Evolutionary conservation across 805 yeast genomes (phyloP), one percentile per base, ranked within the genome.

Genomic region (Clavispora carvajalis): DNA sequence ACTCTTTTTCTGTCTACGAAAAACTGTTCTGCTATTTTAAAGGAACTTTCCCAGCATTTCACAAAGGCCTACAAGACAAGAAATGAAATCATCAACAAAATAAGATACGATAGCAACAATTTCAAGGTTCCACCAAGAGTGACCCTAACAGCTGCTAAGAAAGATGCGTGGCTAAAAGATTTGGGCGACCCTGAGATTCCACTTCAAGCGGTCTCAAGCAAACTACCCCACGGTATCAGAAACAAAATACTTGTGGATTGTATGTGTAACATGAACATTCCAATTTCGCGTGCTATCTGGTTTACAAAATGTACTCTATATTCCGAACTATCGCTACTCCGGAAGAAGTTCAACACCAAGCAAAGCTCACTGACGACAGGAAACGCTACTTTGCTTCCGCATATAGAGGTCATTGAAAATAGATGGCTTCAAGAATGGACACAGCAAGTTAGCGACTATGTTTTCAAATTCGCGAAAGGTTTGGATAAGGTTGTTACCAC

Each of bases 371-470:
- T 30, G 15, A n/a, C 17, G 11, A 12, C 22, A 7, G 13, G 44
- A 35, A 50, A 33, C 25, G 25, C 7, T 33, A 33, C 16, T 18
- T 39, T 8, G 33, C 19, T 40, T 28, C 43, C 40, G 3, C 33
- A 44, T n/a, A 43, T 58, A 1, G 64, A 65, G 18, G 48, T 49
- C 18, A 49, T 69, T n/a, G 84, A 80, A 43, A 58, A 63, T 18
- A 76, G 73, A 36, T 83, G 96, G 88, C 67, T 82, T 15, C 77
- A 77, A 43, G 96, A 88, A 56, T 91, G 98, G 98, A 85, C 97
- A 0, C 85, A 80, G 31, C 95, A 85, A 48, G 80, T 90, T 12
- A 71, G 80, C 3, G 80, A 76, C 40, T 84, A 71, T 49, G 51
- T 82, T 10, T 79, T 74, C 46, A 70, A 71, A 46, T 66, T 74